phyloP scores from a whole-genome alignment of 345 rosid species.

The Arabidopsis thaliana region TAIR10.1 NC_003070.9:18358001-18358500 shows the following conservation, averaged over 20 bases:
- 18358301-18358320: conserved; percentile 79
- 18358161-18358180: neutral
- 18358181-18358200: conserved; percentile 9
- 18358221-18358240: conserved; percentile 92
- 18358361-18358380: conserved; percentile 17
- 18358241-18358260: conserved; percentile 85
- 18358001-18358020: conserved; percentile 86
- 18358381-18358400: conserved; percentile 23
- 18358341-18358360: conserved; percentile 48
- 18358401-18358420: conserved; percentile 70
- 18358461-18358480: conserved; percentile 76
- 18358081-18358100: conserved; percentile 20
- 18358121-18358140: neutral
- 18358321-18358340: conserved; percentile 90
- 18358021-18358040: conserved; percentile 67
- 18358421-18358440: conserved; percentile 70
- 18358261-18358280: conserved; percentile 78
- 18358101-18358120: conserved; percentile 7
- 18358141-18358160: conserved; percentile 19
- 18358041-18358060: conserved; percentile 78
- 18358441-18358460: conserved; percentile 64
- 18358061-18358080: conserved; percentile 54
- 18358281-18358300: conserved; percentile 75
- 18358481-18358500: conserved; percentile 53
- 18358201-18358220: conserved; percentile 61